phyloP scores from a whole-genome alignment of 305 asterid species.

The Fraxinus latifolia region DNA sequence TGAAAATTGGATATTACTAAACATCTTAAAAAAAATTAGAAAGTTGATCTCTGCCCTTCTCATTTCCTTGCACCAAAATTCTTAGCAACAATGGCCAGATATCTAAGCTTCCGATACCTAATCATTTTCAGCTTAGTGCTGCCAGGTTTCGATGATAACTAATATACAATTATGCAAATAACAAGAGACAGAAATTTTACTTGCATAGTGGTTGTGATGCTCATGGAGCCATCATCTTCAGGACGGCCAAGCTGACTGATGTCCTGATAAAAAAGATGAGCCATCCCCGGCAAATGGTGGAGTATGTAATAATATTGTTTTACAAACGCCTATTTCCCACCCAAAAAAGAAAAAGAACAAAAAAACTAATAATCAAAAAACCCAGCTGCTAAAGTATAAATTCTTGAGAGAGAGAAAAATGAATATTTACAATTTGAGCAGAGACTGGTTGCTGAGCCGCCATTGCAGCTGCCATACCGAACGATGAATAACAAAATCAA shows the following conservation, averaged over 20 bases:
- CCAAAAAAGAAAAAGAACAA: not conserved
- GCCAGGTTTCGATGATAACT: not conserved
- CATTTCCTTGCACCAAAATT: not conserved
- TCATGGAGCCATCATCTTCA: slow-evolving; percentile 65
- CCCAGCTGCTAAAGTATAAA: not conserved
- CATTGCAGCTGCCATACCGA: not conserved
- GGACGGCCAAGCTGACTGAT: slow-evolving; percentile 80
- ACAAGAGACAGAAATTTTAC: slow-evolving; percentile 40
- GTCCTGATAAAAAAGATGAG: slow-evolving; percentile 73
- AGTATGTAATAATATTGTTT: slow-evolving; percentile 80
- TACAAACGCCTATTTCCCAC: slow-evolving; percentile 62
- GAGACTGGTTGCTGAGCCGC: slow-evolving; percentile 44
- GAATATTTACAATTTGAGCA: slow-evolving; percentile 44
- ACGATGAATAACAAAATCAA: not conserved
- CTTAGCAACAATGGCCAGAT: slow-evolving; percentile 1
- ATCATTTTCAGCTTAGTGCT: not conserved
- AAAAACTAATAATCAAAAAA: not conserved
- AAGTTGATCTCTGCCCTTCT: not conserved
- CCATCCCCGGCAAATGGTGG: slow-evolving; percentile 68
- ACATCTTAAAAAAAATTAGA: not conserved
- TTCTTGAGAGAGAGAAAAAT: not conserved
- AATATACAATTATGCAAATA: not conserved
- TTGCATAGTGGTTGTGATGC: slow-evolving; percentile 72
- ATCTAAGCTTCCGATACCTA: not conserved
- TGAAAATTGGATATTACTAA: not conserved